Evolutionary conservation across 805 yeast genomes (phyloP).

Genomic region (Lipomyces kockii): DNA sequence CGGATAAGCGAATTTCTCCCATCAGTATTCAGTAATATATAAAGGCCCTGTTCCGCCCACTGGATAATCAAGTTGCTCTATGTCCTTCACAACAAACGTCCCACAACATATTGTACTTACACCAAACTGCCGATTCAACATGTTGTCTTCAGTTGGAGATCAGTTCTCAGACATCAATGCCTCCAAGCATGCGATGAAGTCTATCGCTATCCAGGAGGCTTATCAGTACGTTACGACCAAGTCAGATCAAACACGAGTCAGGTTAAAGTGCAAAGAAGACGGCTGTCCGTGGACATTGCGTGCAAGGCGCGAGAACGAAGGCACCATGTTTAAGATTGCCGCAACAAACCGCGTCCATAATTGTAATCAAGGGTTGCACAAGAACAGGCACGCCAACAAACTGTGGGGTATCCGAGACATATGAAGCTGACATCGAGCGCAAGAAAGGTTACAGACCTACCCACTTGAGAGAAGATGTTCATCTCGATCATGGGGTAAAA

Average conservation of each 20-base stretch:
- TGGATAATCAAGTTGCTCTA: no score
- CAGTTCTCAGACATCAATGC: conserved; percentile 2
- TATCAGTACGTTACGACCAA: background rate
- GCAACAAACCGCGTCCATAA: background rate
- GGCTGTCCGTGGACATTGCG: background rate
- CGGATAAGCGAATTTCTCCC: no score
- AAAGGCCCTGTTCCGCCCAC: no score
- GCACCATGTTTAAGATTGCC: background rate
- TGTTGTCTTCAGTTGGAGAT: background rate
- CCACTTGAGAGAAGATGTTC: conserved; percentile 5
- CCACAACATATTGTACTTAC: no score
- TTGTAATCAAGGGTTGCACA: background rate
- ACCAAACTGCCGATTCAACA: background rate
- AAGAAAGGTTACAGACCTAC: background rate
- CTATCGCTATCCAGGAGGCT: background rate
- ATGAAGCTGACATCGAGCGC: background rate
- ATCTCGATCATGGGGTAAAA: background rate
- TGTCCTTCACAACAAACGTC: no score
- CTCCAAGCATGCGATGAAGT: background rate
- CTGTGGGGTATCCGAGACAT: background rate
- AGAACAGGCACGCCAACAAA: background rate
- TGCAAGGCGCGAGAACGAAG: background rate
- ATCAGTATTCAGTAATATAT: no score
- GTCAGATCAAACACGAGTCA: background rate
- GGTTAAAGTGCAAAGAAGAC: background rate